Percentiles rank a stretch among this genome's conserved stretches.
phyloP scores from a whole-genome alignment of 2,329 filamentous ascomycete genomes.

The Akanthomyces uredinophilus region DNA sequence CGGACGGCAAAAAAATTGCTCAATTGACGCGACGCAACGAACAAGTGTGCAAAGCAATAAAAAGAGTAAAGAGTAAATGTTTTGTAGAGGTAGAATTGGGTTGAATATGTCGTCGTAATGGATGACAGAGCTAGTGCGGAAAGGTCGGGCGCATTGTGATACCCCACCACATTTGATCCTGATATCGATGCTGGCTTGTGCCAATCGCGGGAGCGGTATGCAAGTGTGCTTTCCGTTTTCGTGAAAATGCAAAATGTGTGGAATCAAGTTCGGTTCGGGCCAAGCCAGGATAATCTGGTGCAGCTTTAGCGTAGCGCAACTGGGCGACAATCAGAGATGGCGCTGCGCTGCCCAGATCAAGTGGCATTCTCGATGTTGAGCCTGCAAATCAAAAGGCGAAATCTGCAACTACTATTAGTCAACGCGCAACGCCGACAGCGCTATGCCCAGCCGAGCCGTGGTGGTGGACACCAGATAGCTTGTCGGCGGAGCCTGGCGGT shows the following conservation, averaged over 20 bases:
- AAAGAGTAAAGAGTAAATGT: background rate
- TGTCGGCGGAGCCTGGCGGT: conserved; percentile 2
- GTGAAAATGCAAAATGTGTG: background rate
- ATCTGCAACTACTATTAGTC: conserved; percentile 9
- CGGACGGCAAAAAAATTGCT: background rate
- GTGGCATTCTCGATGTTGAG: background rate
- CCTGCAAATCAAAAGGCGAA: conserved; percentile 5
- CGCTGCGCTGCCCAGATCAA: background rate
- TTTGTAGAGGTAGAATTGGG: background rate
- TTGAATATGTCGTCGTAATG: conserved; percentile 8
- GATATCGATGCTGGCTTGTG: background rate
- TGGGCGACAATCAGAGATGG: background rate
- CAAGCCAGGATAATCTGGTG: background rate
- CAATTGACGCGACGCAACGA: background rate
- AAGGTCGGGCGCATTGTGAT: background rate
- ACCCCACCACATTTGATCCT: conserved; percentile 4
- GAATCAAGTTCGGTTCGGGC: background rate
- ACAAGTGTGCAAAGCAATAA: background rate
- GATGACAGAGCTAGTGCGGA: background rate
- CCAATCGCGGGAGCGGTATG: background rate
- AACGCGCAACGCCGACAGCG: background rate
- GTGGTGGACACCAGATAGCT: background rate
- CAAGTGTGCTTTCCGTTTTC: background rate
- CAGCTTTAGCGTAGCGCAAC: background rate
- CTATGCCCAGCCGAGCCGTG: conserved; percentile 6